Percentiles rank a stretch among this genome's conserved stretches.
Evolutionary conservation across 225 moss, liverwort and hornwort genomes (phyloP).

Genomic region (Antitrichia curtipendula): DNA sequence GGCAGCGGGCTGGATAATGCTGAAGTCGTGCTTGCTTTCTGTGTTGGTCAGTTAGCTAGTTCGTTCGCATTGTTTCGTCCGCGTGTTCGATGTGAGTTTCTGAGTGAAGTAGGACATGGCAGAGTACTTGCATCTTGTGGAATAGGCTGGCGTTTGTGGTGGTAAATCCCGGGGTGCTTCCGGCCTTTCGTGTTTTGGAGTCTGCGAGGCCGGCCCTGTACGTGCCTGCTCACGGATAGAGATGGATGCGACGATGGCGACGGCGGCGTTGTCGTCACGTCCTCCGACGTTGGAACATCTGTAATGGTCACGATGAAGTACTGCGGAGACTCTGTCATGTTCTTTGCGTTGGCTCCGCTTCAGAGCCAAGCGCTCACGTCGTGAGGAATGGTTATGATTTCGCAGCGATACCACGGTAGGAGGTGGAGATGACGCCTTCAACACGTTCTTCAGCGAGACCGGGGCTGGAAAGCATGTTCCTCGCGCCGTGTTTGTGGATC

Average conservation of each 20-base stretch:
- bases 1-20: background rate
- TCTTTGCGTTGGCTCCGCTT: background rate
- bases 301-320: background rate
- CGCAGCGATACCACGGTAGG: slow-evolving; percentile 29
- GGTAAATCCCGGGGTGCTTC: background rate
- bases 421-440: slow-evolving; percentile 50
- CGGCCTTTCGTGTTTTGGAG: background rate
- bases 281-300: background rate
- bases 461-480: slow-evolving; percentile 51
- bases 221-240: background rate
- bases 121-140: background rate
- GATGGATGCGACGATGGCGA: background rate
- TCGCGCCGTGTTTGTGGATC: slow-evolving; percentile 49
- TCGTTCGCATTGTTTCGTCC: background rate
- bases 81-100: background rate
- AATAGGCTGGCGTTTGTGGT: background rate
- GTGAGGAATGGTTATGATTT: background rate
- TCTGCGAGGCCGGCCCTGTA: background rate
- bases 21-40: background rate
- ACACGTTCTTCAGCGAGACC: slow-evolving; percentile 54
- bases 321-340: background rate
- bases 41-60: background rate
- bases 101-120: background rate
- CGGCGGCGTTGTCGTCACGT: background rate
- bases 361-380: background rate